phyloP scores from a whole-genome alignment of 2,329 filamentous ascomycete genomes.

The Apiospora kogelbergensis region DNA sequence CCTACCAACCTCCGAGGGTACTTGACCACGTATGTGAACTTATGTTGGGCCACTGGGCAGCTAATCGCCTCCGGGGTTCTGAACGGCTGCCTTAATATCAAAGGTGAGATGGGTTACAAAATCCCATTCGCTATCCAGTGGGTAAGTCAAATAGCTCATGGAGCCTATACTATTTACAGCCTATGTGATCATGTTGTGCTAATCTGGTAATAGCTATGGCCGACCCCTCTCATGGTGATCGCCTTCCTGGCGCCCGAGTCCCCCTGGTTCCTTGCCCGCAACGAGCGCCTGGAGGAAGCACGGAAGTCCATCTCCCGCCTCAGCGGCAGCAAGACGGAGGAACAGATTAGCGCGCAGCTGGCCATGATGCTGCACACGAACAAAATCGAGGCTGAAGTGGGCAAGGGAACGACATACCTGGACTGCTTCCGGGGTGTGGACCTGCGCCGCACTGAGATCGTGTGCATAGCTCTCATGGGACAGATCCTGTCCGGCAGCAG shows the following conservation, averaged over 20 bases:
- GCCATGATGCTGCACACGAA: slow-evolving; percentile 47
- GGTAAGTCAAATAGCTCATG: slow-evolving; percentile 22
- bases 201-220: slow-evolving; percentile 32
- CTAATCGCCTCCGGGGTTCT: slow-evolving; percentile 41
- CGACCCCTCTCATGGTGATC: slow-evolving; percentile 38
- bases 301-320: slow-evolving; percentile 35
- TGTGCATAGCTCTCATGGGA: slow-evolving; percentile 36
- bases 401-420: slow-evolving; percentile 40
- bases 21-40: slow-evolving; percentile 44
- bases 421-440: slow-evolving; percentile 49
- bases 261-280: slow-evolving; percentile 46
- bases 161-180: not conserved
- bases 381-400: slow-evolving; percentile 40
- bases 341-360: slow-evolving; percentile 38
- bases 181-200: not conserved
- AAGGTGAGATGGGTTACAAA: slow-evolving; percentile 41
- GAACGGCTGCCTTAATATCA: slow-evolving; percentile 33
- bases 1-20: slow-evolving; percentile 34
- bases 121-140: slow-evolving; percentile 46
- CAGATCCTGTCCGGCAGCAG: slow-evolving; percentile 34
- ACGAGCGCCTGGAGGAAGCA: slow-evolving; percentile 36
- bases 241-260: slow-evolving; percentile 45
- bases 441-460: slow-evolving; percentile 44
- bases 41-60: slow-evolving; percentile 47
- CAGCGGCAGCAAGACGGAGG: slow-evolving; percentile 27